phyloP scores from a whole-genome alignment of 2,329 filamentous ascomycete species.

The Microthyrium microscopicum region DNA sequence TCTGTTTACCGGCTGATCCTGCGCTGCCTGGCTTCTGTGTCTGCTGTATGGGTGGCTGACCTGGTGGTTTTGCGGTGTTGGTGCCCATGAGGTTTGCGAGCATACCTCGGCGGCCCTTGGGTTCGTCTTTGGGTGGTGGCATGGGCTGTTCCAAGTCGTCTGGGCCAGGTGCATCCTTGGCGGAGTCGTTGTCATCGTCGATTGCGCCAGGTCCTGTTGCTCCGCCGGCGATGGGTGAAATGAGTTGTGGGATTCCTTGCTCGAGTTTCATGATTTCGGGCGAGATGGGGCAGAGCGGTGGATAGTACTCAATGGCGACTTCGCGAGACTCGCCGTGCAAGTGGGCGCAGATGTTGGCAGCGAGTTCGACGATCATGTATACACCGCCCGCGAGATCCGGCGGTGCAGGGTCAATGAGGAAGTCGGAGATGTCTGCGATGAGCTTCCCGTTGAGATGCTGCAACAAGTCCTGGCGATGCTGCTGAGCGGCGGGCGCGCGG shows the following conservation, averaged over 20 bases:
- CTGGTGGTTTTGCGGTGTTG: constrained; percentile 6
- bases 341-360: constrained; percentile 70
- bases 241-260: constrained; percentile 31
- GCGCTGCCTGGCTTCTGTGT: background rate
- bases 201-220: constrained; percentile 1
- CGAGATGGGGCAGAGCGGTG: constrained; percentile 56
- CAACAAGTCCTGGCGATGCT: constrained; percentile 44
- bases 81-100: constrained; percentile 16
- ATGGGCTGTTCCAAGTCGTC: background rate
- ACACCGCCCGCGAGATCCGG: constrained; percentile 74
- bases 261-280: constrained; percentile 75
- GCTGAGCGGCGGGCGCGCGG: constrained; percentile 44
- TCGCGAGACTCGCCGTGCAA: constrained; percentile 83
- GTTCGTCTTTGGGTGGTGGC: constrained; percentile 14
- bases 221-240: constrained; percentile 22
- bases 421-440: constrained; percentile 53
- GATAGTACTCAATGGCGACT: constrained; percentile 70
- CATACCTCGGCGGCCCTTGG: constrained; percentile 23
- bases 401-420: constrained; percentile 61
- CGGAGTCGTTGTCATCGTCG: constrained; percentile 16
- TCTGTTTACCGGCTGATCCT: background rate
- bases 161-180: constrained; percentile 9
- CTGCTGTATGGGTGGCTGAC: background rate
- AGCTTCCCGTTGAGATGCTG: constrained; percentile 47
- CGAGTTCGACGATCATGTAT: constrained; percentile 83